These are phyloP conservation scores for Postia placenta DNA, from an alignment of 768 basidiomycete genomes.

Conservation along the genomic window DNA sequence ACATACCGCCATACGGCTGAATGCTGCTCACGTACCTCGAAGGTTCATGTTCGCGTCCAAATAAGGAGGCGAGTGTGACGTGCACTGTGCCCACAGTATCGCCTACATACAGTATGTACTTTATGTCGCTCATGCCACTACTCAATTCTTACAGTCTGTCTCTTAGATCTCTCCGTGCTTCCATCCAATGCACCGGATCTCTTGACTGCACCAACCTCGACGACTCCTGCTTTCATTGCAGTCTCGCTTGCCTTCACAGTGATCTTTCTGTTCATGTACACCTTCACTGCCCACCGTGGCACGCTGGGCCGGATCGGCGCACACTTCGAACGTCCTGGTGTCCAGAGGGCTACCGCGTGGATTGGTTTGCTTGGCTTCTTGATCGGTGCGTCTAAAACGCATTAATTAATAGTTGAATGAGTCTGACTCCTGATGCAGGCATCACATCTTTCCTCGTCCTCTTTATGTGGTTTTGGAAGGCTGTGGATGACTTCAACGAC, in stretches of 20 bases:
- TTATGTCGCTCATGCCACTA: background rate
- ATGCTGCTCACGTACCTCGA: background rate
- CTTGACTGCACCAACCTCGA: constrained; percentile 53
- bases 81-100: constrained; percentile 53
- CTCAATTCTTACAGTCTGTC: background rate
- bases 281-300: constrained; percentile 59
- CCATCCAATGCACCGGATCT: constrained; percentile 49
- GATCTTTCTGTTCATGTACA: constrained; percentile 62
- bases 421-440: constrained; percentile 37
- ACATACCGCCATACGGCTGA: background rate
- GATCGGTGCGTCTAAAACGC: constrained; percentile 42
- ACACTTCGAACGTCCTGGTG: constrained; percentile 46
- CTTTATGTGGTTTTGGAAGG: constrained; percentile 79
- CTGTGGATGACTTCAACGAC: constrained; percentile 70
- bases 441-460: constrained; percentile 64
- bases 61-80: constrained; percentile 41
- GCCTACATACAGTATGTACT: constrained; percentile 53
- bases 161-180: constrained; percentile 58
- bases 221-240: constrained; percentile 59
- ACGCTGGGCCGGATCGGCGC: constrained; percentile 50
- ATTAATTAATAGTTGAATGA: background rate
- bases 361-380: constrained; percentile 73
- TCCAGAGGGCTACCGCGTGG: constrained; percentile 64
- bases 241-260: constrained; percentile 50
- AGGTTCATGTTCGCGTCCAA: constrained; percentile 65